Evolutionary conservation across 2,329 filamentous ascomycete species (phyloP), one percentile per base, ranked within the genome.

Genomic region (Exophiala calicioides): DNA sequence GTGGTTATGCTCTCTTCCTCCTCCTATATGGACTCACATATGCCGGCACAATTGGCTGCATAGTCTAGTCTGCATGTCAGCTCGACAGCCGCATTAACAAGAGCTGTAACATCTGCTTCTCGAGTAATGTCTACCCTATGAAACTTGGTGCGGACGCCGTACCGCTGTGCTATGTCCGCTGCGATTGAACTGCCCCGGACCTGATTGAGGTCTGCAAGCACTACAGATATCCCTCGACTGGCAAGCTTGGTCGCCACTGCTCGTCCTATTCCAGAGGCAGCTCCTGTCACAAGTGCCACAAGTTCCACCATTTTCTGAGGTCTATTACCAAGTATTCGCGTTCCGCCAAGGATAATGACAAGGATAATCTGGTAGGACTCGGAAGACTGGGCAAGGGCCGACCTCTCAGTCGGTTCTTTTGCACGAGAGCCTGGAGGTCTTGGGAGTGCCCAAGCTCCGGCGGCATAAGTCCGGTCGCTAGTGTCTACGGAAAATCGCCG

Each of bases 91-190:
- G 47, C 15, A 10, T 23, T 32, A 7, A 55, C 39, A 4, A 37
- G 41, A 20, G 45, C 52, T 21, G 45, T 51, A 26, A 55, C 52
- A 24, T 51, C 43, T 26, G 48, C 26, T 31, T 55, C 52, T 33
- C 49, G 44, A n/a, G 52, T 52, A n/a, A 55, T 44, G 33, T 55
- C 52, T 31, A 52, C 44, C 20, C 49, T 48, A 32, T 52, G 43
- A 32, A 55, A 55, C 27, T 46, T 52, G 36, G 16, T 49, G 18
- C 44, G 33, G 29, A 53, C 46, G 42, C 41, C 26, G 36, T 34
- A 55, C 27, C 49, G 40, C 31, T 46, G 16, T 9, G 40, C 35
- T 3, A 56, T 20, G 7, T 54, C 53, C 13, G 50, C 29, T 2
- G 51, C 40, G 12, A 53, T 42, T 6, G 23, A 31, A 2, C 29